phyloP scores from a whole-genome alignment of 768 basidiomycete genomes.

The Suillus clintonianus region DNA sequence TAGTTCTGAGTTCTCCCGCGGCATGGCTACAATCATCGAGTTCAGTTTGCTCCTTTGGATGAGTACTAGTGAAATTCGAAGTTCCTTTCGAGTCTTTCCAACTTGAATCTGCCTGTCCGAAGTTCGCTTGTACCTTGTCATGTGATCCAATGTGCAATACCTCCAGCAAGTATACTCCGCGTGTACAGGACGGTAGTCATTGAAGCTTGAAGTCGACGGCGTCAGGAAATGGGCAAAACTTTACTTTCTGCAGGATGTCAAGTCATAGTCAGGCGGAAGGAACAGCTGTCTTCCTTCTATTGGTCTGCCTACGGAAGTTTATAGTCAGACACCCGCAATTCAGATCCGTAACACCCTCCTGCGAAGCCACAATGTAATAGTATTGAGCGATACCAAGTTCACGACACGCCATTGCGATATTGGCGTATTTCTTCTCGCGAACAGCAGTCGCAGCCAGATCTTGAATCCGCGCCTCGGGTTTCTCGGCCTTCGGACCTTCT shows the following conservation, averaged over 20 bases:
- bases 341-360: conserved; percentile 77
- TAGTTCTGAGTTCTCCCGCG: too few relatives aligned
- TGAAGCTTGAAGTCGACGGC: conserved; percentile 77
- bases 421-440: too few relatives aligned
- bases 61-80: background rate
- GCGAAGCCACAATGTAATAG: too few relatives aligned
- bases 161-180: conserved; percentile 79
- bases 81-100: conserved; percentile 53
- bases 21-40: background rate
- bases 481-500: too few relatives aligned
- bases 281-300: too few relatives aligned
- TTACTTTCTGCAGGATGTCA: conserved; percentile 77
- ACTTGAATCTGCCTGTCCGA: conserved; percentile 53
- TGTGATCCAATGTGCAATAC: conserved; percentile 68
- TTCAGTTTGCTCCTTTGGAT: conserved; percentile 19
- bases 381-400: too few relatives aligned
- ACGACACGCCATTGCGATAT: too few relatives aligned
- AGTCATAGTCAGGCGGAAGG: too few relatives aligned
- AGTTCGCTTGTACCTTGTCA: conserved; percentile 61
- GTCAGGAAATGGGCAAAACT: conserved; percentile 74
- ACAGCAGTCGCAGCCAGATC: too few relatives aligned
- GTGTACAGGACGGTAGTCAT: conserved; percentile 73
- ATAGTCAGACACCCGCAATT: conserved; percentile 66
- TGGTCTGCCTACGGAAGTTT: background rate
- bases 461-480: too few relatives aligned